phyloP scores from a whole-genome alignment of 2,329 filamentous ascomycete species.

The Aspergillus pseudotamarii region DNA sequence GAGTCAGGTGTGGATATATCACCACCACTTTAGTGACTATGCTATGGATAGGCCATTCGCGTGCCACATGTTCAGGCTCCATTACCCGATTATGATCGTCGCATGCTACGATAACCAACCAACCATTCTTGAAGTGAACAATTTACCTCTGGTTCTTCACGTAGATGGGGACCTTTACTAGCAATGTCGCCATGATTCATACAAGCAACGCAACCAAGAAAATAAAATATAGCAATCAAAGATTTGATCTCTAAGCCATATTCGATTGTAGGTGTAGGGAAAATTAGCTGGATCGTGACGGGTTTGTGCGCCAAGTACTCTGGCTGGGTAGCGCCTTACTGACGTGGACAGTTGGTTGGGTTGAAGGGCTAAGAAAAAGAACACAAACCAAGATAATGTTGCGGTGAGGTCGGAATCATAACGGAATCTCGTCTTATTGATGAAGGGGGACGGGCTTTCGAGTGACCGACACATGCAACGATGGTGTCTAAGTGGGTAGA shows the following conservation, averaged over 20 bases:
- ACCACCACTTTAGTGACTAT: background rate
- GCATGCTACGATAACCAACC: background rate
- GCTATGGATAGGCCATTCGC: constrained; percentile 8
- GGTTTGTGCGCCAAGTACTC: background rate
- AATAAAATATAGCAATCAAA: background rate
- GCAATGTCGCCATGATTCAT: background rate
- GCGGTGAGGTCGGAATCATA: too few relatives aligned
- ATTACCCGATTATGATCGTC: constrained; percentile 8
- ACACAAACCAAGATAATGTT: background rate
- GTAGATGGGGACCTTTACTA: background rate
- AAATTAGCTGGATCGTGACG: background rate
- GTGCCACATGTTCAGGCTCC: constrained; percentile 10
- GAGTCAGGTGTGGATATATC: background rate
- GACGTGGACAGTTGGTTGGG: background rate
- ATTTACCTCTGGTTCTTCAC: background rate
- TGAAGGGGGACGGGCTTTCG: too few relatives aligned
- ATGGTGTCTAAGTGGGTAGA: too few relatives aligned
- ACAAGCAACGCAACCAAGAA: background rate
- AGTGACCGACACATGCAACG: too few relatives aligned
- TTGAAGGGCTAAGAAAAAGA: background rate
- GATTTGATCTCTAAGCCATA: background rate
- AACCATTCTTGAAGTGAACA: background rate
- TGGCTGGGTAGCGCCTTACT: background rate
- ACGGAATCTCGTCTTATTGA: too few relatives aligned
- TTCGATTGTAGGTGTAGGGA: background rate